These are phyloP conservation scores for Yamadazyma nakazawae DNA, from an alignment of 805 yeast genomes.

Conservation along the genomic window DNA sequence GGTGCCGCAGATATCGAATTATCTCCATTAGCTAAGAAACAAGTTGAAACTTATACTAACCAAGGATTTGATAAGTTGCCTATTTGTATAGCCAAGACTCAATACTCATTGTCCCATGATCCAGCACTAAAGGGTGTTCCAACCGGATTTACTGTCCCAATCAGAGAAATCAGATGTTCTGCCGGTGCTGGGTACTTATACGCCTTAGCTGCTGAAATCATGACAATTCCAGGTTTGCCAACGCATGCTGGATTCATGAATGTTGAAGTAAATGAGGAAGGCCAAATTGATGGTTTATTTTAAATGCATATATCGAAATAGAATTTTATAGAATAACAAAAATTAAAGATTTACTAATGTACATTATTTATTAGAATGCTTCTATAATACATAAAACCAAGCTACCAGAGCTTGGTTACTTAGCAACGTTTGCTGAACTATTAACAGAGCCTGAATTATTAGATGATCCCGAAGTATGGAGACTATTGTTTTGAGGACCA, in stretches of 20 bases:
- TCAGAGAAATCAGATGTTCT: conserved; percentile 89
- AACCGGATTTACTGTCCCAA: conserved; percentile 88
- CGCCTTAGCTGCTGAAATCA: conserved; percentile 94
- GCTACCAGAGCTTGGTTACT: conserved; percentile 14
- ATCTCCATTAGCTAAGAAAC: conserved; percentile 73
- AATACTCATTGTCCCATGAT: conserved; percentile 93
- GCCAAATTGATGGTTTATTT: conserved; percentile 91
- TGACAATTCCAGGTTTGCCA: conserved; percentile 96
- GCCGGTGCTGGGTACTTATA: conserved; percentile 97
- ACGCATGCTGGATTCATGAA: conserved; percentile 97
- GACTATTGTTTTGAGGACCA: neutral
- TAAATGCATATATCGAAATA: conserved; percentile 25
- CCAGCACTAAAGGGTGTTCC: conserved; percentile 94
- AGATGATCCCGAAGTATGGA: neutral
- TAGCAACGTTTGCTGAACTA: conserved; percentile 4
- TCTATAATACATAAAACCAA: conserved; percentile 3
- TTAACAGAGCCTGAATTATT: conserved; percentile 3
- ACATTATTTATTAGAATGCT: conserved; percentile 1
- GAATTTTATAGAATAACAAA: conserved; percentile 2
- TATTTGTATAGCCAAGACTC: conserved; percentile 96
- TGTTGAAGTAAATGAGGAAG: conserved; percentile 86
- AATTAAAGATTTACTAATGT: neutral
- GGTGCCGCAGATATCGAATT: conserved; percentile 87
- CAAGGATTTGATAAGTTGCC: conserved; percentile 93
- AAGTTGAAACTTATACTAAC: conserved; percentile 73